These are phyloP conservation scores for Apostasia ramifera DNA, from an alignment of 106 monocot genomes.

Conservation along the genomic window DNA sequence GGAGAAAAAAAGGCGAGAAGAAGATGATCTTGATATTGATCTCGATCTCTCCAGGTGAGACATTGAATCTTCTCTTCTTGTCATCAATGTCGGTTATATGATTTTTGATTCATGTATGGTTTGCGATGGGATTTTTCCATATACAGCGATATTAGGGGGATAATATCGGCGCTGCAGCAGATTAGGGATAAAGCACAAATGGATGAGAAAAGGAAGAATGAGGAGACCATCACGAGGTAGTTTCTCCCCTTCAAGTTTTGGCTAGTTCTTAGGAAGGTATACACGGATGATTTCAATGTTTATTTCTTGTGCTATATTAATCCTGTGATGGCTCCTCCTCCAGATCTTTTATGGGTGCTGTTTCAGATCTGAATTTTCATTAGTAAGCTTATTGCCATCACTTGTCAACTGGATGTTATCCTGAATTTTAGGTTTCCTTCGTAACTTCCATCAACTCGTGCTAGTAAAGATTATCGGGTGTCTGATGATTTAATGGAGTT, in stretches of 20 bases:
- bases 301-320: not conserved
- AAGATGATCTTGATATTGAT: slow-evolving; percentile 34
- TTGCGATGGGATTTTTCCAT: not conserved
- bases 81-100: not conserved
- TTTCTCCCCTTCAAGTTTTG: not conserved
- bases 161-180: slow-evolving; percentile 58
- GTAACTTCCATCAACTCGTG: too few relatives aligned
- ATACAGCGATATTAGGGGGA: slow-evolving; percentile 68
- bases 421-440: too few relatives aligned
- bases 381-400: too few relatives aligned
- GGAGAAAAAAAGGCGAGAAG: slow-evolving; percentile 27
- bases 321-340: not conserved
- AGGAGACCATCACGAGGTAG: slow-evolving; percentile 61
- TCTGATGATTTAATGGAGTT: too few relatives aligned
- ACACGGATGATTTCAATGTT: not conserved
- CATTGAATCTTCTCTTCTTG: not conserved
- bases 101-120: not conserved
- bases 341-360: not conserved
- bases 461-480: too few relatives aligned
- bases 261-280: too few relatives aligned
- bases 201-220: slow-evolving; percentile 74
- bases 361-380: too few relatives aligned
- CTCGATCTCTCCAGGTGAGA: slow-evolving; percentile 49
- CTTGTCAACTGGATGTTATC: too few relatives aligned
- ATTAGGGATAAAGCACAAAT: slow-evolving; percentile 79